Conservation (phyloP, 768 basidiomycete genomes). For the Mycena amicta region DNA sequence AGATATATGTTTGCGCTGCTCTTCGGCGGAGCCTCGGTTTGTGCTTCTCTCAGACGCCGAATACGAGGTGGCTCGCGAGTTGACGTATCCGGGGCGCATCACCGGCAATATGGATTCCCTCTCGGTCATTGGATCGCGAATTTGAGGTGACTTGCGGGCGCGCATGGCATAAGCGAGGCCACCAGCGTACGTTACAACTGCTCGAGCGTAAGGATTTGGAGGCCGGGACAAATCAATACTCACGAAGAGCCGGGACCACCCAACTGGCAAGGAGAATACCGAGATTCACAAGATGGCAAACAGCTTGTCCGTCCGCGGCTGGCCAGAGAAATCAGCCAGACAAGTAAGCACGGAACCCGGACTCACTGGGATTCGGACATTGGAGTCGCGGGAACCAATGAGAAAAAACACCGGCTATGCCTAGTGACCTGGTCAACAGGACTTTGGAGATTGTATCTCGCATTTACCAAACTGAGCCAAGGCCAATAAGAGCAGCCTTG, state of each 20-base stretch:
- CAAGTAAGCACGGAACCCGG: not conserved
- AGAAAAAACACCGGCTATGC: conserved; percentile 45
- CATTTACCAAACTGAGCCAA: not conserved
- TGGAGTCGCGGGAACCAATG: conserved; percentile 43
- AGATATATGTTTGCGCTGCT: conserved; percentile 18
- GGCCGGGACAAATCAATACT: conserved; percentile 23
- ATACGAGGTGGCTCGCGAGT: conserved; percentile 6
- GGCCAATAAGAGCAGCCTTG: conserved; percentile 47
- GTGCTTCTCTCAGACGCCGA: not conserved
- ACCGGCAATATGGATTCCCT: conserved; percentile 21
- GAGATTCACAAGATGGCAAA: conserved; percentile 51
- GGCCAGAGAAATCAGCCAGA: not conserved
- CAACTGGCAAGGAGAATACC: conserved; percentile 56
- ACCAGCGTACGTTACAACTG: conserved; percentile 48
- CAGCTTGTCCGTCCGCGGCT: conserved; percentile 43
- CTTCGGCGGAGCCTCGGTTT: conserved; percentile 1
- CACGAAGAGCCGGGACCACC: conserved; percentile 55
- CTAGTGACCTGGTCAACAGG: conserved; percentile 48
- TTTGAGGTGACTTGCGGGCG: conserved; percentile 22
- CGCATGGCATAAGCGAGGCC: conserved; percentile 42
- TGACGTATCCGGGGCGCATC: conserved; percentile 9
- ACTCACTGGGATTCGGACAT: conserved; percentile 48
- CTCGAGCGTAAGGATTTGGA: conserved; percentile 4
- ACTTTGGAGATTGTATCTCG: too few species aligned
- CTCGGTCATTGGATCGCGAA: conserved; percentile 17